Percentiles rank a stretch among this genome's conserved stretches.
Evolutionary conservation across 345 rosid species (phyloP).

Genomic region (Euphorbia lathyris): DNA sequence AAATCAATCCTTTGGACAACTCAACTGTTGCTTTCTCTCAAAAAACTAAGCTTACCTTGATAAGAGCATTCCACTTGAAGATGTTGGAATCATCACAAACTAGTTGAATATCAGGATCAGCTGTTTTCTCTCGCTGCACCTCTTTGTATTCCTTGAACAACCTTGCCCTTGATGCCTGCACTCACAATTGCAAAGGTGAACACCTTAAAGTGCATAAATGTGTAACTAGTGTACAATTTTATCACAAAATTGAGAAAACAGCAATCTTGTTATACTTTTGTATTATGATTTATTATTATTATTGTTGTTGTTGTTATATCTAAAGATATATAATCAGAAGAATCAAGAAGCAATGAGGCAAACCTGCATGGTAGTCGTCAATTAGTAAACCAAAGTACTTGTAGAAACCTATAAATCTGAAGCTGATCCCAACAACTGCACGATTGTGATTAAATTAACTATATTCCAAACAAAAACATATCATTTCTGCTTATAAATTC

Average conservation of each 20-base stretch:
- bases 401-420: not conserved
- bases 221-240: not conserved
- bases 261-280: not conserved
- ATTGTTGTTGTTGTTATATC: too few relatives aligned
- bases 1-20: constrained; percentile 14
- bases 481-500: not conserved
- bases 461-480: not conserved
- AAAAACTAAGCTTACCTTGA: constrained; percentile 52
- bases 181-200: not conserved
- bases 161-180: constrained; percentile 91
- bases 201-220: not conserved
- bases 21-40: not conserved
- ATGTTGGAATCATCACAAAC: constrained; percentile 95
- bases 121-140: constrained; percentile 87
- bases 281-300: too few relatives aligned
- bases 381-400: not conserved
- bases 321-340: not conserved
- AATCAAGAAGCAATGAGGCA: not conserved
- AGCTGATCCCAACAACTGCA: constrained; percentile 2
- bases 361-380: constrained; percentile 11
- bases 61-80: constrained; percentile 97
- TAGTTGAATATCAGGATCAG: constrained; percentile 92
- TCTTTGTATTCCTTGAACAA: constrained; percentile 96
- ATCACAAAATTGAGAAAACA: not conserved
- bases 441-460: not conserved